Evolutionary conservation across 805 yeast species (phyloP), one percentile per base, ranked within the genome.

Genomic region (Lachancea lanzarotensis): DNA sequence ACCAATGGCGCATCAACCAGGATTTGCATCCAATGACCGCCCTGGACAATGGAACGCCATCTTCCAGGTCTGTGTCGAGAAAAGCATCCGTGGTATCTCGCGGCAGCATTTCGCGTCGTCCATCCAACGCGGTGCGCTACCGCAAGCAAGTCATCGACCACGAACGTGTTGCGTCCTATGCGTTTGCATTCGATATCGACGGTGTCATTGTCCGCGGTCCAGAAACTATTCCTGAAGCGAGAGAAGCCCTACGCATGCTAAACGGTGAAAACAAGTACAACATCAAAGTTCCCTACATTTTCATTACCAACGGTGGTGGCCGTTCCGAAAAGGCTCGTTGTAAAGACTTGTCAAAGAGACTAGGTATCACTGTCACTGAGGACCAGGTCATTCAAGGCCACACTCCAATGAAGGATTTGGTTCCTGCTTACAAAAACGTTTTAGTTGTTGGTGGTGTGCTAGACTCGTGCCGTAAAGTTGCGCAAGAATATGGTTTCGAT

Each of bases 251-350:
- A 52, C 73, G 74, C 50, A 60, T 84, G 70, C 73, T 88, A 50
- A 81, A 85, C 53, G 95, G 95, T 46, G 79, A 79, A 33, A 88
- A 88, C 68, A 73, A 78, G 57, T 81, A 84, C 68, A 77, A 82
- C 55, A 82, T 88, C 55, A 79, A 75, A 50, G 89, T 84, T 15
- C 95, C 95, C 7, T 85, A 84, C 60, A 82, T 84, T 47, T 82
- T 83, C 60, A 89, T 88, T 50, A 88, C 96, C 47, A 88, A 88
- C 63, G 96, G 96, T 54, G 95, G 96, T 53, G 96, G 96, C 41
- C 78, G 84, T 57, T 82, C 87, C 8, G 96, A 88, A 63, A 60
- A 69, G 45, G 81, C 76, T 9, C 73, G 96, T 54, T 84, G 91
- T 40, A 75, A 73, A 45, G 93, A 86, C 52, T 71, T 88, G 57